Evolutionary conservation across 169 alveolate genomes (phyloP).

Genomic region (Plasmodium ovale): DNA sequence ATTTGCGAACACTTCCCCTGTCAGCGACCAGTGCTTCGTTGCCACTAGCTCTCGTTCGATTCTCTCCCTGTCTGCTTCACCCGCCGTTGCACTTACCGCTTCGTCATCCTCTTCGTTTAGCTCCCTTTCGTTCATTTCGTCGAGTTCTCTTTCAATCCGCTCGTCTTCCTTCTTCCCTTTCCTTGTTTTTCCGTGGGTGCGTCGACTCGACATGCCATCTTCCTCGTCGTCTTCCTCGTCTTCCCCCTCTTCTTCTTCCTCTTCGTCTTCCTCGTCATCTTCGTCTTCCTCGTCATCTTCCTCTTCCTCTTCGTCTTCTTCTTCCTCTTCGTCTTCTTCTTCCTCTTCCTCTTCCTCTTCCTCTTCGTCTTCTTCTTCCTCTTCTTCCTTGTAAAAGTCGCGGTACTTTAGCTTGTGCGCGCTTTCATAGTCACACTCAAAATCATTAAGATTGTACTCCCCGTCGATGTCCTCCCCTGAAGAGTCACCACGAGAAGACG

Average conservation of each 20-base stretch:
- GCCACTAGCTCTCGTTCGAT: constrained; percentile 84
- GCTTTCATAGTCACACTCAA: constrained; percentile 21
- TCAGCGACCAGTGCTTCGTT: constrained; percentile 89
- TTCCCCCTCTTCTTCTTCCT: constrained; percentile 6
- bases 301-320: constrained; percentile 28
- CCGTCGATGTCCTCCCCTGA: constrained; percentile 14
- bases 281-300: constrained; percentile 21
- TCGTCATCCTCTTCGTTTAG: constrained; percentile 9
- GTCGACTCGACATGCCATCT: constrained; percentile 71
- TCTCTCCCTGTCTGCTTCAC: constrained; percentile 58
- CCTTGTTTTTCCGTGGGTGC: constrained; percentile 59
- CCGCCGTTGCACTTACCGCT: neutral
- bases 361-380: constrained; percentile 66
- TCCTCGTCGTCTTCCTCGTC: neutral
- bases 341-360: constrained; percentile 25
- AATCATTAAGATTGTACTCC: constrained; percentile 36
- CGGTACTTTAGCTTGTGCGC: constrained; percentile 9
- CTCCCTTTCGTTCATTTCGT: constrained; percentile 15
- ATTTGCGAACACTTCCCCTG: constrained; percentile 87
- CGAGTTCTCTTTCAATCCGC: constrained; percentile 8
- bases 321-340: constrained; percentile 42
- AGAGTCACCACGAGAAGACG: neutral
- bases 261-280: constrained; percentile 12
- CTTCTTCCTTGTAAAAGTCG: constrained; percentile 19
- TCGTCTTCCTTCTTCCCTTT: constrained; percentile 1